Conservation (phyloP, 441 rosid genomes). For the Monsonia emarginata region DNA sequence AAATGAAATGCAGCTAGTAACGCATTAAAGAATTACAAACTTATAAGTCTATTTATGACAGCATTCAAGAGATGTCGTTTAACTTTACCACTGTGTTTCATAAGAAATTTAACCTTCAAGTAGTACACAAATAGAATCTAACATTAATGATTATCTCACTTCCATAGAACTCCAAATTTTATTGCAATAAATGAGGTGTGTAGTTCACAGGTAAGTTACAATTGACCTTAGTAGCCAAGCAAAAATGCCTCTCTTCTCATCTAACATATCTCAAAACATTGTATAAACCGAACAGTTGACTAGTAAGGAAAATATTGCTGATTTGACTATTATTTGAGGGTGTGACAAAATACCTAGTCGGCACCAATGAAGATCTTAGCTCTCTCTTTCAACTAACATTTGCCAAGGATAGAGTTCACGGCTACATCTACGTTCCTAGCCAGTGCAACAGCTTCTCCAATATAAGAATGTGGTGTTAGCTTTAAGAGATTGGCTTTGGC, state of each 20-base stretch:
- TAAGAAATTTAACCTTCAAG: neutral
- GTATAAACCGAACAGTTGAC: too few species aligned
- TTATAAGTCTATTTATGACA: neutral
- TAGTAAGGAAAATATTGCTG: neutral
- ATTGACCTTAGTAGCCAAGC: neutral
- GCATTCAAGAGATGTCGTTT: neutral
- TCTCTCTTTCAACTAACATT: conserved; percentile 12
- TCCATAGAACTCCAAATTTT: neutral
- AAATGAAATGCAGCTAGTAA: neutral
- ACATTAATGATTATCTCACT: too few species aligned
- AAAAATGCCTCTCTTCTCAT: neutral
- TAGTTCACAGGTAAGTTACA: neutral
- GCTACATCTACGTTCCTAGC: conserved; percentile 41
- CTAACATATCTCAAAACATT: neutral
- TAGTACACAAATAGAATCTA: too few species aligned
- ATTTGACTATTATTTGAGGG: neutral
- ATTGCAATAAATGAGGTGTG: neutral
- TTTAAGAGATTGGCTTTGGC: conserved; percentile 52
- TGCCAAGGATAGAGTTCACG: conserved; percentile 27
- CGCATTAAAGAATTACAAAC: neutral
- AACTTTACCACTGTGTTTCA: neutral
- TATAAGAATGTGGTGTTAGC: conserved; percentile 65
- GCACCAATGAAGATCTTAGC: too few species aligned
- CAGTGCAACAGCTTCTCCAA: conserved; percentile 66
- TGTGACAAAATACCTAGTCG: too few species aligned